These are phyloP conservation scores for Blastomyces gilchristii DNA, from an alignment of 2,329 filamentous ascomycete genomes.

Conservation along the genomic window DNA sequence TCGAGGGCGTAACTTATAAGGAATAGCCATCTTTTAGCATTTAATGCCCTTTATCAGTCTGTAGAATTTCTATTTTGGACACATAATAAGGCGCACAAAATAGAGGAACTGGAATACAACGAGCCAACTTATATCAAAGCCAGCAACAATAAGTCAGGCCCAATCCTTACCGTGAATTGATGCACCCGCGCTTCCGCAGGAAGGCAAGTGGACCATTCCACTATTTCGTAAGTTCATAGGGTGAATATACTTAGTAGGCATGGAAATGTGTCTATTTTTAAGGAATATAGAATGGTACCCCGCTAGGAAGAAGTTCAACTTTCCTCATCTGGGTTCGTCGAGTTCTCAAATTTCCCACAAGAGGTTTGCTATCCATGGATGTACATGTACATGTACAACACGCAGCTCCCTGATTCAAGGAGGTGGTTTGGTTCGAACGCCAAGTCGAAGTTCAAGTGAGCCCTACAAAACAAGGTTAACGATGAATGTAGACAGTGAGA, in stretches of 20 bases:
- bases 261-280: no score
- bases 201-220: no score
- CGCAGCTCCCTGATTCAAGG: neutral
- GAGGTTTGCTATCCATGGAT: neutral
- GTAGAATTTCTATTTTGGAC: neutral
- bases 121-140: neutral
- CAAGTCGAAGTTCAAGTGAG: neutral
- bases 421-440: neutral
- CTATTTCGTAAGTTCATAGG: no score
- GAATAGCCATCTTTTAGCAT: neutral
- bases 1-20: neutral
- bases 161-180: neutral
- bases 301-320: no score
- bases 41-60: neutral
- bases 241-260: no score
- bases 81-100: neutral
- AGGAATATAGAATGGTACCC: no score
- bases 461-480: neutral
- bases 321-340: neutral
- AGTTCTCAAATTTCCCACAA: neutral
- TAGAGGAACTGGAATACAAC: neutral
- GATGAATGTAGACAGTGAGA: no score
- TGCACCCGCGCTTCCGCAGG: neutral
- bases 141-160: neutral
- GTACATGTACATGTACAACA: neutral